Percentiles rank a stretch among this genome's conserved stretches.
phyloP scores from a whole-genome alignment of 208 protist species.

The Endotrypanum monterogeii region DNA sequence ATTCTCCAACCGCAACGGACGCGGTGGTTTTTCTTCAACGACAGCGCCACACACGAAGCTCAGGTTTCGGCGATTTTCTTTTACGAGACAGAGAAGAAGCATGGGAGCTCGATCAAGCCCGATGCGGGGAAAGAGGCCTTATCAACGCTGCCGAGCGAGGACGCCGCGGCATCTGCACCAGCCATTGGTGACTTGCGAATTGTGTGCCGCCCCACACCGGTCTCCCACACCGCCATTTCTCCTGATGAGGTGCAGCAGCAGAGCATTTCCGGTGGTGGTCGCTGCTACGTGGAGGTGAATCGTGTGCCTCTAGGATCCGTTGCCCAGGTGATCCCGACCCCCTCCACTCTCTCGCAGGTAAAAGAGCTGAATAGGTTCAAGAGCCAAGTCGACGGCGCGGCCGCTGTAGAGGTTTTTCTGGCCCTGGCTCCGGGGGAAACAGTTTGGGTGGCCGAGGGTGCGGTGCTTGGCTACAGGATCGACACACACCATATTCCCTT shows the following conservation, averaged over 20 bases:
- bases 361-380: conserved; percentile 14
- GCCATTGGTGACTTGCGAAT: conserved; percentile 19
- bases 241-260: conserved; percentile 16
- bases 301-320: conserved; percentile 7
- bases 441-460: conserved; percentile 30
- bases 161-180: not conserved
- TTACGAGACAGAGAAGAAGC: conserved; percentile 3
- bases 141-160: conserved; percentile 7
- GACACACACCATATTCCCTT: conserved; percentile 35
- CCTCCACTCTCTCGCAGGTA: conserved; percentile 8
- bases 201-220: conserved; percentile 31
- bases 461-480: conserved; percentile 36
- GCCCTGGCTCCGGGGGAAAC: conserved; percentile 43
- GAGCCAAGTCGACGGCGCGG: conserved; percentile 1
- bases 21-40: conserved; percentile 63
- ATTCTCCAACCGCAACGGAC: conserved; percentile 33
- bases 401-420: conserved; percentile 22
- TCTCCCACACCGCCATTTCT: conserved; percentile 8
- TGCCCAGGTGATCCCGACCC: conserved; percentile 9
- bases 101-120: not conserved
- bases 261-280: conserved; percentile 19
- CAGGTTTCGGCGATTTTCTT: conserved; percentile 44
- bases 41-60: conserved; percentile 53
- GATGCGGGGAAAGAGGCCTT: not conserved
- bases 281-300: conserved; percentile 32